A percentile compares a stretch with the other conserved stretches of the same genome.
Evolutionary conservation across 2,329 filamentous ascomycete genomes (phyloP).

Genomic region (Diaporthe capsici): DNA sequence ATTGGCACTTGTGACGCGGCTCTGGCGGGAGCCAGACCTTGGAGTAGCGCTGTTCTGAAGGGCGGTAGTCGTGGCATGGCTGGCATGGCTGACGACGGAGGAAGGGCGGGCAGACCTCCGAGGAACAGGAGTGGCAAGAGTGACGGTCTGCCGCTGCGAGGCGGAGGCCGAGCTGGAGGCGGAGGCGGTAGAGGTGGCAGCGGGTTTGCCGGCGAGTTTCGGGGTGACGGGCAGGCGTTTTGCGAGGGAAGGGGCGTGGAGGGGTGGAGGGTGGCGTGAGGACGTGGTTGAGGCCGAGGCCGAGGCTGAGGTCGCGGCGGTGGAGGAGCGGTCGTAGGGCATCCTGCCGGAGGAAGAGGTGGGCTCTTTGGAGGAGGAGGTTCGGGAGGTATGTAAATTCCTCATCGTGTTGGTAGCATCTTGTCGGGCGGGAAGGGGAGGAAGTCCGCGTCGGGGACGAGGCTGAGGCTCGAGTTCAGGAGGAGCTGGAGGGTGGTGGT

Average conservation of each 20-base stretch:
- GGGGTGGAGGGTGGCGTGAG: constrained; percentile 60
- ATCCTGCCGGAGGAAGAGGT: constrained; percentile 37
- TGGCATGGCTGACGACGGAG: constrained; percentile 39
- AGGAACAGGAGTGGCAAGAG: constrained; percentile 59
- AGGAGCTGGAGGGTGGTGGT: background rate
- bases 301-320: constrained; percentile 64
- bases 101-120: constrained; percentile 51
- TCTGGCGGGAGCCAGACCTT: constrained; percentile 80
- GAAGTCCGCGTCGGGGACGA: background rate
- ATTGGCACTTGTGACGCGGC: constrained; percentile 76
- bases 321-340: constrained; percentile 45
- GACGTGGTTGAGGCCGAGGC: constrained; percentile 58
- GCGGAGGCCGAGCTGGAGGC: constrained; percentile 50
- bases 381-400: constrained; percentile 41
- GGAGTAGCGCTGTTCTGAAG: constrained; percentile 82
- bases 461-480: constrained; percentile 4
- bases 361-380: constrained; percentile 40
- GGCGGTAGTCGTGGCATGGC: constrained; percentile 42
- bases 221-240: constrained; percentile 68
- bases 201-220: constrained; percentile 58
- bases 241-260: constrained; percentile 76
- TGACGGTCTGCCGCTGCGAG: constrained; percentile 49
- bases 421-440: constrained; percentile 34
- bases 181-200: constrained; percentile 48
- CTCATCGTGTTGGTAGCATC: constrained; percentile 49